Evolutionary conservation across 306 rosid species (phyloP), one percentile per base, ranked within the genome.

Genomic region (Sechiopsis laciniata): DNA sequence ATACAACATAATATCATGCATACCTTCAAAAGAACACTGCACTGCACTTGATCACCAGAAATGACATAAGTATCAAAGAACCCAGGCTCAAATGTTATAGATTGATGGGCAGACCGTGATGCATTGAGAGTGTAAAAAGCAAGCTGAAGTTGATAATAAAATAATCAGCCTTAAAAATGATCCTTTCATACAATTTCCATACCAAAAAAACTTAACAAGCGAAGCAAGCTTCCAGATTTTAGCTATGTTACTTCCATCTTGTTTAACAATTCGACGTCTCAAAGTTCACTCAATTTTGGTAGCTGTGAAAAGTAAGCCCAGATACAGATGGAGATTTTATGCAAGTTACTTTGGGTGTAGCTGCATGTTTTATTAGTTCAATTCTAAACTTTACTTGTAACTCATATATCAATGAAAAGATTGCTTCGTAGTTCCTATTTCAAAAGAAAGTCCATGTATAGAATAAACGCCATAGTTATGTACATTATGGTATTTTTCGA

Each of bases 1-100:
- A 48, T 10, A 37, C 3, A 12, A 60, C 77, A 79, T 16, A 75
- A 29, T 24, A 32, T 52, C 55, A 32, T 13, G 46, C 17, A 46
- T 78, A 89, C 97, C 97, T 94, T 94, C 74, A 90, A 76, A 75
- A 87, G 97, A 80, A 89, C 92, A 75, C 96, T 90, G 63, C 91
- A 94, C 59, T 89, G 90, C 66, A 88, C 88, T 58, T 75, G 76
- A 77, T 82, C 76, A 67, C 84, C 75, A n/a, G 91, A 75, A 78
- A 90, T 79, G 4, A 81, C 55, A 83, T 82, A 91, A 69, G 62
- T 79, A 52, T 89, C 95, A 76, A 94, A 94, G 82, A 90, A 89
- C n/a, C 76, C 87, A 11, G 96, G 84, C 79, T 83, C 83, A 79
- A 89, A 91, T n/a, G 88, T 80, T 26, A 87, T 83, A 35, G 89